These are phyloP conservation scores for Adansonia gregorii DNA, from an alignment of 441 rosid genomes.

Conservation along the genomic window DNA sequence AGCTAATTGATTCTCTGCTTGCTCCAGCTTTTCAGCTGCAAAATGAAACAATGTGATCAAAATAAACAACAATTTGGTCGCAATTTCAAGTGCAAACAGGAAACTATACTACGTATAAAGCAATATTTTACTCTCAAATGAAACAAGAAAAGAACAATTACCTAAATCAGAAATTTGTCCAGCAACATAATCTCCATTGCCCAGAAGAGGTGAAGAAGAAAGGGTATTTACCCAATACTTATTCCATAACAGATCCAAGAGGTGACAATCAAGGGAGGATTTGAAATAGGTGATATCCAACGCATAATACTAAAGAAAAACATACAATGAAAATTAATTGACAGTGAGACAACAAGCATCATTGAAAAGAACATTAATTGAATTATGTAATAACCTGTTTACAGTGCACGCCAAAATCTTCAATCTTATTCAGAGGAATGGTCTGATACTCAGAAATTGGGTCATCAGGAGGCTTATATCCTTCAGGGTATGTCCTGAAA, in stretches of 20 bases:
- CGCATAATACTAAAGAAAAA: conserved; percentile 67
- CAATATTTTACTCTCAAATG: not conserved
- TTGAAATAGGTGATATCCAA: conserved; percentile 93
- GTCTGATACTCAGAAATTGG: conserved; percentile 95
- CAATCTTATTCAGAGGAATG: conserved; percentile 92
- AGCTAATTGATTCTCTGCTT: conserved; percentile 85
- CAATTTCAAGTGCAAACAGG: not conserved
- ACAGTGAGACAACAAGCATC: not conserved
- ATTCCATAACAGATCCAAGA: conserved; percentile 95
- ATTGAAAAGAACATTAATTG: not conserved
- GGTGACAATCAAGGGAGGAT: conserved; percentile 94
- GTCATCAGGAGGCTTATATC: conserved; percentile 89
- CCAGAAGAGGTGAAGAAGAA: conserved; percentile 93
- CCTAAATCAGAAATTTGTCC: conserved; percentile 99
- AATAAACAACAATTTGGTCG: conserved; percentile 14
- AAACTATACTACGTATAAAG: not conserved
- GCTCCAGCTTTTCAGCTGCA: conserved; percentile 97
- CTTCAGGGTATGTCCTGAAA: conserved; percentile 93
- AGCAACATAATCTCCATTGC: conserved; percentile 96
- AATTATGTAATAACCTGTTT: conserved; percentile 63
- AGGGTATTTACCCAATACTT: conserved; percentile 99
- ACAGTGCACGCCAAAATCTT: conserved; percentile 97
- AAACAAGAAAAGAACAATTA: conserved; percentile 33
- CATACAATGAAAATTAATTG: conserved; percentile 29
- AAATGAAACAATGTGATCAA: conserved; percentile 27